A percentile compares a stretch with the other conserved stretches of the same genome.
Conservation (phyloP, 768 basidiomycete genomes). For the Naganishia antarctica region DNA sequence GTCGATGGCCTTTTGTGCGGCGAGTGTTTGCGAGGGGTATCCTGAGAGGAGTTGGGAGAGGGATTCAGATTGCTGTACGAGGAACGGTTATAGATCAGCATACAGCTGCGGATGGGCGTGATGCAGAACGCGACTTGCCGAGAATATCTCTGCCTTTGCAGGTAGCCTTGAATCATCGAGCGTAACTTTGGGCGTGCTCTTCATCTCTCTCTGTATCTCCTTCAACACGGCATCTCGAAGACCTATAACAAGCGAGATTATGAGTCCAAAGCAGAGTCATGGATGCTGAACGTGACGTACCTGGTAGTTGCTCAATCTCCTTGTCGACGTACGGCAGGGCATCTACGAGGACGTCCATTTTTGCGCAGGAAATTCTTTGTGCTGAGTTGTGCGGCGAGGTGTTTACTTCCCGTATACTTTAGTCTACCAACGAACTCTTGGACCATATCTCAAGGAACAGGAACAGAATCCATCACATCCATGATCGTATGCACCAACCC, state of each 20-base stretch:
- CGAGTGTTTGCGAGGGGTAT: constrained; percentile 26
- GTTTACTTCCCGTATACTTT: too few species aligned
- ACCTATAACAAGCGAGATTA: constrained; percentile 17
- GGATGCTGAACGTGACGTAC: constrained; percentile 26
- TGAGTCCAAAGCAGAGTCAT: not conserved
- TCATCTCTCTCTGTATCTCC: constrained; percentile 44
- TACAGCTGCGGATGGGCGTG: too few species aligned
- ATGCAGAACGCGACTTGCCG: constrained; percentile 33
- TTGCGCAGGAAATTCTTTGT: too few species aligned
- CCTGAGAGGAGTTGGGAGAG: constrained; percentile 36
- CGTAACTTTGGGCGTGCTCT: constrained; percentile 33
- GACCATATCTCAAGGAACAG: too few species aligned
- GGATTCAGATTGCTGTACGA: constrained; percentile 43
- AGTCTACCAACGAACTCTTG: too few species aligned
- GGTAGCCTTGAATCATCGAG: constrained; percentile 43
- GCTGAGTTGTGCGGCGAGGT: too few species aligned
- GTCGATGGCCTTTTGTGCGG: constrained; percentile 42
- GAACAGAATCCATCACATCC: too few species aligned
- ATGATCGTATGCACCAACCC: too few species aligned
- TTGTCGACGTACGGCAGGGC: constrained; percentile 93
- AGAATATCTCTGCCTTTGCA: constrained; percentile 37
- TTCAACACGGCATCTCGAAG: constrained; percentile 39
- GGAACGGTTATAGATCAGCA: constrained; percentile 50
- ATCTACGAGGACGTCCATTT: constrained; percentile 54
- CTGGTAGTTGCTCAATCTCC: constrained; percentile 68